phyloP scores from a whole-genome alignment of 371 early-diverging fungal species.

The Vairimorpha ceranae region DNA sequence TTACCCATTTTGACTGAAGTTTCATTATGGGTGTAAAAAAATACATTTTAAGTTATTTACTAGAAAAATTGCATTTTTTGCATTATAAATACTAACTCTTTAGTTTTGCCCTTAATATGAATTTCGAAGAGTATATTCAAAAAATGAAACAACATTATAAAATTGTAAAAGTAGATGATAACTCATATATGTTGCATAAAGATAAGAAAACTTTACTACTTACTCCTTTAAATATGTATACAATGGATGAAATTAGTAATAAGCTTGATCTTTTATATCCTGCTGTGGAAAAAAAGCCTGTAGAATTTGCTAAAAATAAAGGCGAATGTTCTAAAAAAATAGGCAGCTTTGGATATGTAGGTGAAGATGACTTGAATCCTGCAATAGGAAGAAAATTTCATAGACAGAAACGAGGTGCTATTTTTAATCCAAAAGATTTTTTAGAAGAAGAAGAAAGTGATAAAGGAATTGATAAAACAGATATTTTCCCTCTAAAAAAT shows the following conservation, averaged over 20 bases:
- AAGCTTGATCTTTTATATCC: neutral
- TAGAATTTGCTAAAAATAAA: neutral
- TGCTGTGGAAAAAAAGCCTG: neutral
- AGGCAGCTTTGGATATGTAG: neutral
- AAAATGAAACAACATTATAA: neutral
- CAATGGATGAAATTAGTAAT: neutral
- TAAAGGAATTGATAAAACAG: neutral
- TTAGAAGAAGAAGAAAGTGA: neutral
- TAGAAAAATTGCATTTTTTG: too few species aligned
- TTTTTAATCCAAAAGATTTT: slow-evolving; percentile 3
- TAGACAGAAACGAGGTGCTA: neutral
- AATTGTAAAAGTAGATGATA: neutral
- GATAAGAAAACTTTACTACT: neutral
- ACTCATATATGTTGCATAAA: neutral
- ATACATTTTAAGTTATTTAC: too few species aligned
- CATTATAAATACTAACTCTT: too few species aligned
- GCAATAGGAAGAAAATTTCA: neutral
- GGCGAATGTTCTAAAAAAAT: too few species aligned
- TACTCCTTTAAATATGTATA: neutral
- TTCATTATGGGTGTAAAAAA: slow-evolving; percentile 14
- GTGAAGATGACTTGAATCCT: slow-evolving; percentile 14
- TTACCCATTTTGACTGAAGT: slow-evolving; percentile 24
- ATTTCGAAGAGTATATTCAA: neutral
- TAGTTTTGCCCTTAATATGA: neutral
- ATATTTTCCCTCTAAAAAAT: neutral